Conservation (phyloP, 768 basidiomycete genomes). For the Cystobasidium onofrii region DNA sequence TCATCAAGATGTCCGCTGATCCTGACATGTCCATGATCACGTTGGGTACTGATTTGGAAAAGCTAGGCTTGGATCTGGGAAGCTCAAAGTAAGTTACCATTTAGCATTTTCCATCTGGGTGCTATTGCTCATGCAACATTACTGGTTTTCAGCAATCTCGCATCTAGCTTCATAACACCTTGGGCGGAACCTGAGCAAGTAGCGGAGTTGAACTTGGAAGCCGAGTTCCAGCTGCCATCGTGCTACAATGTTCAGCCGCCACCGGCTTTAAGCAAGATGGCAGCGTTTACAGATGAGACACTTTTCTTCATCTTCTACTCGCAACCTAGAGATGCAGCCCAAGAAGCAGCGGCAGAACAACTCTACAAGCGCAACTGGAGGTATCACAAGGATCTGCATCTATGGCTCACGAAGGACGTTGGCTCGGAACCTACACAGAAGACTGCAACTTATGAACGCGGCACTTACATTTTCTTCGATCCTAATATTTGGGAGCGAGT, state of each 20-base stretch:
- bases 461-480: constrained; percentile 73
- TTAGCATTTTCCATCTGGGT: not conserved
- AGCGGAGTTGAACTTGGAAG: constrained; percentile 74
- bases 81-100: constrained; percentile 44
- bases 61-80: constrained; percentile 83
- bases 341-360: constrained; percentile 91
- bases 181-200: constrained; percentile 75
- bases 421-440: constrained; percentile 52
- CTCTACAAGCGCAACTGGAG: constrained; percentile 95
- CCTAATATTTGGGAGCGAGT: constrained; percentile 35
- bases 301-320: constrained; percentile 98
- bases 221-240: constrained; percentile 77
- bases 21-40: constrained; percentile 71
- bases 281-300: constrained; percentile 87
- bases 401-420: constrained; percentile 83
- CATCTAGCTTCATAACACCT: constrained; percentile 80
- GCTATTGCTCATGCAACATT: not conserved
- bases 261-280: constrained; percentile 68
- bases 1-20: constrained; percentile 74
- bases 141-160: constrained; percentile 36
- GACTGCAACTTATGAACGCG: constrained; percentile 61
- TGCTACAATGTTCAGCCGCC: constrained; percentile 91
- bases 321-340: constrained; percentile 78
- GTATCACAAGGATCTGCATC: constrained; percentile 81
- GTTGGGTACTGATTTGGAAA: constrained; percentile 82